Evolutionary conservation across 345 rosid genomes (phyloP), one percentile per base, ranked within the genome.

Genomic region (Aurinia saxatilis): DNA sequence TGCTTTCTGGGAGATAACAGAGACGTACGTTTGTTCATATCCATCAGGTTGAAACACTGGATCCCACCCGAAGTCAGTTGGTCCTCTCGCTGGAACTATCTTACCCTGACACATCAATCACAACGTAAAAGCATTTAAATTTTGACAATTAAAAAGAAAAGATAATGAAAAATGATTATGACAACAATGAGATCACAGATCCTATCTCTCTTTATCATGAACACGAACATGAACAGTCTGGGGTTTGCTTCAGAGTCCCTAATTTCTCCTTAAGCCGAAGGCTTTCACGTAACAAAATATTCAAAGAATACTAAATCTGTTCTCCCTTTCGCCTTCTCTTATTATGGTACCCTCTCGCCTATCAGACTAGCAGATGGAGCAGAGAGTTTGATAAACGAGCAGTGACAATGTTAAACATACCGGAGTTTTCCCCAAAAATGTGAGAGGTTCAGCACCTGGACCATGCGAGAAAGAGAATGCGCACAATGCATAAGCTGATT

Each of bases 61-160:
- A 80, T 87, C 99, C 99, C 97, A 93, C 69, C 97, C 99, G 60
- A 93, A 90, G 75, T 86, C 92, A 49, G 62, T 78, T 6, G 92
- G 91, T 65, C 99, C 99, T 72, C 86, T 83, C 15, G 99, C 76
- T 58, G 81, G 73, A 67, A 93, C 96, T 73, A 93, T 86, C 74
- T 76, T 88, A 19, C 99, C 99, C 99, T 93, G 65, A 41, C 57
- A 49, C n/a, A 65, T 56, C 75, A 73, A 54, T 63, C 77, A 73
- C 23, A 76, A 9, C 31, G 13, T 15, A 12, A 34, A 8, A 15
- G 1, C 9, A 63, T 29, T 48, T n/a, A 19, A 39, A 40, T 13
- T 49, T 56, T 25, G 46, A 55, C 9, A 15, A 12, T 39, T 14
- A 37, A 12, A 21, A 2, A 27, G 6, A 53, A 61, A 21, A 3